Evolutionary conservation across 176 grass and related monocot species (phyloP).

Genomic region (Alopecurus myosuroides): DNA sequence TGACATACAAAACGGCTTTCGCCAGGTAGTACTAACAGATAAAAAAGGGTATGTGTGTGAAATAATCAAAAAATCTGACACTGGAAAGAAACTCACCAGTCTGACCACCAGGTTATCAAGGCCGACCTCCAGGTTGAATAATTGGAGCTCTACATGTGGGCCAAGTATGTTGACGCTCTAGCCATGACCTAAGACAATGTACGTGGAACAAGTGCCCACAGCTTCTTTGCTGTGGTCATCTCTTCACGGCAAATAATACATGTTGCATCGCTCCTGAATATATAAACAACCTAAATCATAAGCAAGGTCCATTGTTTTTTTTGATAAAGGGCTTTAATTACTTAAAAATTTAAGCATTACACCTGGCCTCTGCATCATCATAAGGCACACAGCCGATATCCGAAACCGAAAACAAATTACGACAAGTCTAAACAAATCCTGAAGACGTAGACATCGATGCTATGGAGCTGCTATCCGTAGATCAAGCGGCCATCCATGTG

Average conservation of each 20-base stretch:
- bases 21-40: neutral
- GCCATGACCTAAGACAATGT: constrained; percentile 93
- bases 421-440: too few relatives aligned
- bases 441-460: too few relatives aligned
- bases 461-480: too few relatives aligned
- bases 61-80: neutral
- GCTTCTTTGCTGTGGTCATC: constrained; percentile 88
- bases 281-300: neutral
- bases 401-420: too few relatives aligned
- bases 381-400: too few relatives aligned
- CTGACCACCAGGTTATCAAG: too few relatives aligned
- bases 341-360: too few relatives aligned
- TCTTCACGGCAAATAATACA: constrained; percentile 99
- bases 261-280: constrained; percentile 80
- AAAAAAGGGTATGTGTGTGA: neutral
- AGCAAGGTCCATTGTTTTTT: too few relatives aligned
- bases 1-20: neutral
- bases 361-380: too few relatives aligned
- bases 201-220: constrained; percentile 98
- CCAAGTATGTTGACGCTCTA: constrained; percentile 90
- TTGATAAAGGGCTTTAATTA: too few relatives aligned
- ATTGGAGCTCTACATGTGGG: constrained; percentile 93
- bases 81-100: constrained; percentile 48
- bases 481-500: too few relatives aligned
- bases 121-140: constrained; percentile 60